Evolutionary conservation across 2,329 filamentous ascomycete genomes (phyloP), one percentile per base, ranked within the genome.

Genomic region (Ceratocystis harringtonii): DNA sequence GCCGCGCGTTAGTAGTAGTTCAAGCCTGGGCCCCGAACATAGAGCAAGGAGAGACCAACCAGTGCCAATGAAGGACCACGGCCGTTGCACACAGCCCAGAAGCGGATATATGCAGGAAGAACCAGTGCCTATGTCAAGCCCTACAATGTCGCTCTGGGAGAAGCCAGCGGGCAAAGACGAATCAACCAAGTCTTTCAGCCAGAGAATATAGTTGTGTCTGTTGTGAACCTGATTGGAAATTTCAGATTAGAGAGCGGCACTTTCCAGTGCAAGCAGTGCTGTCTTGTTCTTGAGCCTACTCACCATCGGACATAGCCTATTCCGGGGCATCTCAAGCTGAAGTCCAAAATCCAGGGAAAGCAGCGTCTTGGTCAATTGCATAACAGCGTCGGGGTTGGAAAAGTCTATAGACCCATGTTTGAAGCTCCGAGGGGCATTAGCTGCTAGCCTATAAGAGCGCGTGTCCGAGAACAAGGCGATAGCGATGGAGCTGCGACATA

Each of bases 61-160:
- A 5, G 87, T 90, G 1, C 83, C 88, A 41, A 86, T 73, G 69
- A 92, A 91, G 1, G 76, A 79, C 92, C 92, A 97, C 2, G 82
- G 79, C 0, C 89, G 81, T 67, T 87, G 82, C 0, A 79, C 74
- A 70, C 88, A 89, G 22, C 86, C 90, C 0, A 99, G 80, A 1
- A 97, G 81, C 1, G 92, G 88, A 72, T 97, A 99, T 70, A 99
- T 95, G 70, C 87, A 87, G 70, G 90, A 95, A 17, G 92, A 89
- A 1, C 94, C 94, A 0, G 91, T 95, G 50, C 94, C 94, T 68
- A 96, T 87, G 70, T 96, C 92, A 1, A 96, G 76, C 0, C 92
- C 92, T 19, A 62, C 0, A 81, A 73, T 1, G 90, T 78, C 52
- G 79, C 75, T n/a, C 81, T 76, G 0, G 72, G 72, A 1, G 73